A percentile compares a stretch with the other conserved stretches of the same genome.
phyloP scores from a whole-genome alignment of 805 yeast genomes.

The Ogataea paraovalis region DNA sequence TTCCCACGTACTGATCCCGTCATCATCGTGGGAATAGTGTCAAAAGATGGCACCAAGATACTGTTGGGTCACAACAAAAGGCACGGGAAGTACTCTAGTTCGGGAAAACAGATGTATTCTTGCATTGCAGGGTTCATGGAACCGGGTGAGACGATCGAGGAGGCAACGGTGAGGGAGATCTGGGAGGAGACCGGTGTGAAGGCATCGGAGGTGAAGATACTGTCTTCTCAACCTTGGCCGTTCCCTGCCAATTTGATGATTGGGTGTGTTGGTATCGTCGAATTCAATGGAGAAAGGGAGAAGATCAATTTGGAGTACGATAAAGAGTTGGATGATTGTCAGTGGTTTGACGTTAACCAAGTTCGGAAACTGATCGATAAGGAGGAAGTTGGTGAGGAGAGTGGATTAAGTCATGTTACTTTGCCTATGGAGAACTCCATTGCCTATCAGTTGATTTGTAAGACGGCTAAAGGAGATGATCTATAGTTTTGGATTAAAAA shows the following conservation, averaged over 20 bases:
- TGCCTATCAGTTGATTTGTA: conserved; percentile 41
- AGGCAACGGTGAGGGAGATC: conserved; percentile 81
- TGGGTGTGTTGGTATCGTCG: conserved; percentile 83
- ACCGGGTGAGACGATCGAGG: conserved; percentile 89
- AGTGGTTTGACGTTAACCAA: conserved; percentile 68
- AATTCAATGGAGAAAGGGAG: conserved; percentile 62
- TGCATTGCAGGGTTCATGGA: conserved; percentile 96
- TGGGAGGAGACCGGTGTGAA: conserved; percentile 94
- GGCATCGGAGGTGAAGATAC: conserved; percentile 52
- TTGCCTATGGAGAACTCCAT: conserved; percentile 43
- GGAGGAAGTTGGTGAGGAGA: conserved; percentile 17
- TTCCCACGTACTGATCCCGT: conserved; percentile 94
- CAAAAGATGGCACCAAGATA: conserved; percentile 53
- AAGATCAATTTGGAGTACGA: conserved; percentile 72
- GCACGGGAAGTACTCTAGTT: conserved; percentile 35
- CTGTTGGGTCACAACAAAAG: conserved; percentile 70
- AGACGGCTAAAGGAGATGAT: conserved; percentile 20
- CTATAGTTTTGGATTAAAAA: no score
- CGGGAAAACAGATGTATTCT: conserved; percentile 53
- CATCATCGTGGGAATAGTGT: conserved; percentile 74
- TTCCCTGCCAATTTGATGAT: conserved; percentile 91
- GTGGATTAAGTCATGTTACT: conserved; percentile 33
- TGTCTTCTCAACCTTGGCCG: conserved; percentile 95
- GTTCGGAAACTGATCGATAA: conserved; percentile 31
- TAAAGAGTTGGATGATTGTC: conserved; percentile 79